Evolutionary conservation across 1,139 yeast species (phyloP), one percentile per base, ranked within the genome.

Genomic region (Geotrichum reessii): DNA sequence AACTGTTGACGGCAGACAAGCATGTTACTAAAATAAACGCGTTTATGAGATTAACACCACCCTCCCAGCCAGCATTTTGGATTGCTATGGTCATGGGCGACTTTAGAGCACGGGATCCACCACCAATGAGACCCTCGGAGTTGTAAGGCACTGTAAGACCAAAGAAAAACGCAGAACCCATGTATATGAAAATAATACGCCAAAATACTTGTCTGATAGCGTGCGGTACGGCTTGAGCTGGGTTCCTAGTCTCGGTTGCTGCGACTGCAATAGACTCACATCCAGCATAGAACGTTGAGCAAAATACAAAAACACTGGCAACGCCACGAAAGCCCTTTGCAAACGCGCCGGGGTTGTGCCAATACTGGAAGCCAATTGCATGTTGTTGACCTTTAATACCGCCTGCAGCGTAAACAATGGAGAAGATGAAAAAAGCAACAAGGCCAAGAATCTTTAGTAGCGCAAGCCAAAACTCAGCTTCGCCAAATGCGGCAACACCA

Each of bases 301-400:
- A 85, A 71, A 82, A 85, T 8, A 86, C 87, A 67, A 86, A 84
- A 2, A 87, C 84, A 57, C 76, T 79, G 11, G 86, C 90, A 50
- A 86, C 83, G 53, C 91, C 87, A 63, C 80, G 78, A 67, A 85
- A 83, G 0, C 89, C 89, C 58, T 76, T 67, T 81, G 76, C 69
- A 55, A 73, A 88, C 1, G 97, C 85, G 57, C 96, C 97, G 2
- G 97, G 97, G 69, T 90, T 76, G 73, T 92, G 83, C 97, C 97
- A 91, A 76, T 91, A 90, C 19, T 71, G 73, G 64, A 72, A 72
- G 1, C 75, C 75, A 25, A 72, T 61, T 0, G 73, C 74, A 37
- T 37, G 42, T 4, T 63, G 63, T 58, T 64, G 67, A 24, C 68
- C 66, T 19, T 60, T 65, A 49, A 72, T 61, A 17, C 95, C 95